Conservation (phyloP, 2,329 filamentous ascomycete species). For the Apiospora kogelbergensis region DNA sequence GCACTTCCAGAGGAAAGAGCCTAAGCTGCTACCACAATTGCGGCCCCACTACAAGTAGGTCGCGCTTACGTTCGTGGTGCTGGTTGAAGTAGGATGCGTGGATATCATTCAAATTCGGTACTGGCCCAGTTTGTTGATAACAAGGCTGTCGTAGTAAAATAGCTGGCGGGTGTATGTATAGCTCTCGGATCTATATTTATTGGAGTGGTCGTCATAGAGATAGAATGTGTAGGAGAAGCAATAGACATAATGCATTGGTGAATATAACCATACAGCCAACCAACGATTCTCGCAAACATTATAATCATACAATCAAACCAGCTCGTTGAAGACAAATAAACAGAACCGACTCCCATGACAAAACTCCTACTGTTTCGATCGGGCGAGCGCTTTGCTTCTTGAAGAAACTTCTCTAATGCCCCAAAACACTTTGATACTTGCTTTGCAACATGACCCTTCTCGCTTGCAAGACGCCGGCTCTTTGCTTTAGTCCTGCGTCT, state of each 20-base stretch:
- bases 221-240: background rate
- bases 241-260: background rate
- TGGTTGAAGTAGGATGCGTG: no score
- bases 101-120: no score
- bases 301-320: background rate
- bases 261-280: background rate
- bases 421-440: background rate
- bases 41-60: no score
- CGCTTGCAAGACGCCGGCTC: background rate
- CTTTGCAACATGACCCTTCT: background rate
- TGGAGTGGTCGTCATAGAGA: background rate
- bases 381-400: background rate
- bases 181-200: background rate
- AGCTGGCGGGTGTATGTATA: background rate
- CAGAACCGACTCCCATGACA: background rate
- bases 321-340: background rate
- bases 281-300: background rate
- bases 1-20: no score
- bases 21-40: background rate
- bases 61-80: no score
- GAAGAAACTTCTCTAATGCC: background rate
- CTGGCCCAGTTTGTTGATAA: no score
- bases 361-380: background rate
- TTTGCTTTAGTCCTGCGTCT: constrained; percentile 56
- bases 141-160: background rate